phyloP scores from a whole-genome alignment of 1,284 basidiomycete genomes.

The Rhodotorula sp. region DNA sequence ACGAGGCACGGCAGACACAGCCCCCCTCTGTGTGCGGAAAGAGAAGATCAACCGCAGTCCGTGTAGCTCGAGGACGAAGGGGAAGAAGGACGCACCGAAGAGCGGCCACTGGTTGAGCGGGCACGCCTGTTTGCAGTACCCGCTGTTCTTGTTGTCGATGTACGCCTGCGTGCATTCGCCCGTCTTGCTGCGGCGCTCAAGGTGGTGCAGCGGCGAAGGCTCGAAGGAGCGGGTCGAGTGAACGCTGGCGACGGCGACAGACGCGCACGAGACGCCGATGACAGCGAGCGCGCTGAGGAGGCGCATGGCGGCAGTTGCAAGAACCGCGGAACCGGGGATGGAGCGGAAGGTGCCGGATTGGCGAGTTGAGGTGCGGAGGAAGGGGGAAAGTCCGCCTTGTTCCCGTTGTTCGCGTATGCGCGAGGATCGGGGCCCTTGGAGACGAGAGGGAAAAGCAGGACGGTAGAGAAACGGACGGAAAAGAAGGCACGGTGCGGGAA shows the following conservation, averaged over 20 bases:
- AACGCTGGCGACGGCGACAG: neutral
- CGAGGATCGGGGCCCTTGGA: too few relatives aligned
- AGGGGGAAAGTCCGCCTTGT: too few relatives aligned
- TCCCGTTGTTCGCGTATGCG: too few relatives aligned
- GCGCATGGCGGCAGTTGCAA: neutral
- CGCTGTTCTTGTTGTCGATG: slow-evolving; percentile 1
- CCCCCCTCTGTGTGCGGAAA: neutral
- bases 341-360: too few relatives aligned
- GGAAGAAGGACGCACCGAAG: neutral
- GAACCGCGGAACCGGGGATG: too few relatives aligned
- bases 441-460: too few relatives aligned
- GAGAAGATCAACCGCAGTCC: neutral
- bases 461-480: too few relatives aligned
- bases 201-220: neutral
- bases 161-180: neutral
- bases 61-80: too few relatives aligned
- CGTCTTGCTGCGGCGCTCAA: slow-evolving; percentile 1
- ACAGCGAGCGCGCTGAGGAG: neutral
- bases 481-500: too few relatives aligned
- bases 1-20: neutral
- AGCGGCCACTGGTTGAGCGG: slow-evolving; percentile 1
- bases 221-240: too few relatives aligned
- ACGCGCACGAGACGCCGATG: neutral
- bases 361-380: too few relatives aligned
- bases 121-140: slow-evolving; percentile 1